Conservation (phyloP, 495 filamentous ascomycete genomes). For the Amorphotheca resinae region DNA sequence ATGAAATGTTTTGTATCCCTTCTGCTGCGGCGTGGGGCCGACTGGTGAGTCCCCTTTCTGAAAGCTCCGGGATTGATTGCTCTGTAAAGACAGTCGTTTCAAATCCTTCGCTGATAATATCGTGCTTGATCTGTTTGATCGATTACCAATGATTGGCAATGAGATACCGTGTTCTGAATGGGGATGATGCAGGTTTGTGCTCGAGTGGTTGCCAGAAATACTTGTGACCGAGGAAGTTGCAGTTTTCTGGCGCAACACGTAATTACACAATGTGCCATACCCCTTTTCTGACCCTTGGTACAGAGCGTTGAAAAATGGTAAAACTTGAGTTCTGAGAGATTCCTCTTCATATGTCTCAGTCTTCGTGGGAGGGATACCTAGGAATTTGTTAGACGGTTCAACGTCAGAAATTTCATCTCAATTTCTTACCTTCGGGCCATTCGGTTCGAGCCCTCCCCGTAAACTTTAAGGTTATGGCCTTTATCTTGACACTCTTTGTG, state of each 20-base stretch:
- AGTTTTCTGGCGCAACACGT: conserved; percentile 25
- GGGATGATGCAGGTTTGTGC: conserved; percentile 21
- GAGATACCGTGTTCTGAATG: conserved; percentile 1
- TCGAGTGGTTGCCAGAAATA: conserved; percentile 24
- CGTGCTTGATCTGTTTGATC: conserved; percentile 17
- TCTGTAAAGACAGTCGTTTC: conserved; percentile 62
- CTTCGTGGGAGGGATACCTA: conserved; percentile 83
- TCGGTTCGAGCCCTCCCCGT: conserved; percentile 78
- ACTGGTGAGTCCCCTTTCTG: conserved; percentile 57
- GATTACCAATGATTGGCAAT: conserved; percentile 4
- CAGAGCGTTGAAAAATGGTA: conserved; percentile 75
- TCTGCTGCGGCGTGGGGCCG: conserved; percentile 55
- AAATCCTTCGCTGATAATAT: conserved; percentile 33
- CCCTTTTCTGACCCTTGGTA: conserved; percentile 37
- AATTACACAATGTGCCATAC: conserved; percentile 46
- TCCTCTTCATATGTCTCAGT: conserved; percentile 72
- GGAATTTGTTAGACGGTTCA: conserved; percentile 8
- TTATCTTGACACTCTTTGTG: conserved; percentile 86
- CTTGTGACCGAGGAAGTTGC: conserved; percentile 19
- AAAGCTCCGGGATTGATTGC: conserved; percentile 76
- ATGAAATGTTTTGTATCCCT: conserved; percentile 79
- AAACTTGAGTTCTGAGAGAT: conserved; percentile 59
- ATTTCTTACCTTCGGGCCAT: conserved; percentile 74
- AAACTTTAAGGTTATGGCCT: conserved; percentile 81
- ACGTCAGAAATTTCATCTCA: background rate